Evolutionary conservation across 1,139 yeast species (phyloP).

Genomic region (Geotrichum phurueaensis): DNA sequence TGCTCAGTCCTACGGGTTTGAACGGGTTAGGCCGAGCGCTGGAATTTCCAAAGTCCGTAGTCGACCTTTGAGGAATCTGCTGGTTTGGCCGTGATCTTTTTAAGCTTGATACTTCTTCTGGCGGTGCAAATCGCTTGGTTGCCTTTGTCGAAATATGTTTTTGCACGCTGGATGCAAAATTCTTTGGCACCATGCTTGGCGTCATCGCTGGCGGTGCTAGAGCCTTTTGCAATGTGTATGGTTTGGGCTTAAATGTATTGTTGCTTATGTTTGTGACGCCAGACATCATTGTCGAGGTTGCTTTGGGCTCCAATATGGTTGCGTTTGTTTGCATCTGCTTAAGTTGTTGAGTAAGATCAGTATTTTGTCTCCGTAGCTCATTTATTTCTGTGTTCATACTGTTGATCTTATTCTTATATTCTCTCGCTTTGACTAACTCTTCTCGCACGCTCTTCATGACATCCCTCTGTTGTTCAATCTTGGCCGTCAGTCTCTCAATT

Average conservation of each 20-base stretch:
- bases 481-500: conserved; percentile 13
- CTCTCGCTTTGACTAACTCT: conserved; percentile 16
- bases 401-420: conserved; percentile 11
- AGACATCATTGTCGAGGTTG: neutral
- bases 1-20: neutral
- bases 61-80: neutral
- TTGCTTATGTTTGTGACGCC: neutral
- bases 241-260: neutral
- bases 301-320: neutral
- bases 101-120: neutral
- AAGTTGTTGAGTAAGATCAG: neutral
- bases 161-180: conserved; percentile 12
- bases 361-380: neutral
- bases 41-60: neutral
- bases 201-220: neutral
- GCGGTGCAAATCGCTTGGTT: neutral
- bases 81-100: neutral
- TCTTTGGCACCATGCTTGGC: neutral
- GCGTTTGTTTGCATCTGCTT: neutral
- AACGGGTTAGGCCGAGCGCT: neutral
- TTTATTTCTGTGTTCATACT: neutral
- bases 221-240: neutral
- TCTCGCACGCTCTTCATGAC: conserved; percentile 18
- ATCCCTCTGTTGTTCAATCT: conserved; percentile 17
- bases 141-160: conserved; percentile 2